A percentile compares a stretch with the other conserved stretches of the same genome.
Conservation (phyloP, 2,329 filamentous ascomycete genomes). For the Claviceps quebecensis region DNA sequence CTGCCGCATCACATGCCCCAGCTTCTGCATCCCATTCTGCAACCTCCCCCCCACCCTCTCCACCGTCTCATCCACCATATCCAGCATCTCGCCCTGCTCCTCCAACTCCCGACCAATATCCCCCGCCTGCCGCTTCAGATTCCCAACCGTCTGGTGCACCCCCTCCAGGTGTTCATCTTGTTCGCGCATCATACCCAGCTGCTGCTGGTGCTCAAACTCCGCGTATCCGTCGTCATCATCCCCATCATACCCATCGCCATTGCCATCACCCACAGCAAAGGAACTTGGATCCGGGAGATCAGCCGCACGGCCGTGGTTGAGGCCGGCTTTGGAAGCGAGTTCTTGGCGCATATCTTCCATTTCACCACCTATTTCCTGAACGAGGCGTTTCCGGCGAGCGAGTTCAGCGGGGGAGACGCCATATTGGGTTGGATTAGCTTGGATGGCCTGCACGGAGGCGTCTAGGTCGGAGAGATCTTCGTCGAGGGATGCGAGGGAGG, state of each 20-base stretch:
- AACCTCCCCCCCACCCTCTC: conserved; percentile 80
- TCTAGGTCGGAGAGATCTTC: conserved; percentile 82
- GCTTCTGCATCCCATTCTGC: conserved; percentile 72
- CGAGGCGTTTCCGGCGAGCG: conserved; percentile 61
- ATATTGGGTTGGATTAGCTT: conserved; percentile 75
- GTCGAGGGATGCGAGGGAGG: conserved; percentile 51
- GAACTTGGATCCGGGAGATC: conserved; percentile 39
- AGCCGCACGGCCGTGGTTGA: conserved; percentile 16
- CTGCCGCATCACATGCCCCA: conserved; percentile 68
- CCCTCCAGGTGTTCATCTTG: conserved; percentile 89
- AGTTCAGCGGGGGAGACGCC: conserved; percentile 77
- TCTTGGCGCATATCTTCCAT: conserved; percentile 81
- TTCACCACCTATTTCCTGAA: conserved; percentile 80
- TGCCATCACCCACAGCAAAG: conserved; percentile 39
- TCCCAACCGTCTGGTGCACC: conserved; percentile 87
- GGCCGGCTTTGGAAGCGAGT: conserved; percentile 27
- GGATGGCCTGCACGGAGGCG: conserved; percentile 74
- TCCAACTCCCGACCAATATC: conserved; percentile 94
- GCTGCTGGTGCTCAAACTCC: conserved; percentile 81
- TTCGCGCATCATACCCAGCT: conserved; percentile 82
- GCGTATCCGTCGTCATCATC: conserved; percentile 51
- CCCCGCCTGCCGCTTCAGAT: conserved; percentile 76
- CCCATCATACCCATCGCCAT: conserved; percentile 29
- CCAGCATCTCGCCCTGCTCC: conserved; percentile 81
- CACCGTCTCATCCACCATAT: conserved; percentile 69